phyloP scores from a whole-genome alignment of 441 rosid genomes.

The Omphalea diandra region DNA sequence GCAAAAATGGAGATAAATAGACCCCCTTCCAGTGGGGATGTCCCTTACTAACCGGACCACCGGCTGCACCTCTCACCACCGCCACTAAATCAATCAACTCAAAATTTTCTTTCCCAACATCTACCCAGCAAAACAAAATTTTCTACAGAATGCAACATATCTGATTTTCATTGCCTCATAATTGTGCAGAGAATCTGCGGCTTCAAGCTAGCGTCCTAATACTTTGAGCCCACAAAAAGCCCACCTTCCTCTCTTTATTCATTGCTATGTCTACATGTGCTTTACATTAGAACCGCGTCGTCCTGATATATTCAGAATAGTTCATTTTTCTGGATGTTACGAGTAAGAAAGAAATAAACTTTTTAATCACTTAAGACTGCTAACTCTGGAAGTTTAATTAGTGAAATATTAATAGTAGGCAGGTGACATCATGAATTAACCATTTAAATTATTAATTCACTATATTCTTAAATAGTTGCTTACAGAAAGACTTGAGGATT shows the following conservation, averaged over 20 bases:
- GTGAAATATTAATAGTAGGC: too few species aligned
- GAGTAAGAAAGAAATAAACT: too few species aligned
- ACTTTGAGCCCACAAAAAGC: neutral
- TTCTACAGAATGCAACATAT: neutral
- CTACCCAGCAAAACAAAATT: neutral
- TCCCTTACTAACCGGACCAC: slow-evolving; percentile 38
- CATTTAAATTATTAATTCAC: too few species aligned
- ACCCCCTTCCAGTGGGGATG: slow-evolving; percentile 27
- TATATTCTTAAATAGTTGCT: too few species aligned
- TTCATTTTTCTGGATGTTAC: too few species aligned
- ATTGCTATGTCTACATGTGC: too few species aligned
- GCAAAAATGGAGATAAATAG: neutral
- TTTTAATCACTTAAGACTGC: too few species aligned
- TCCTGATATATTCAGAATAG: too few species aligned
- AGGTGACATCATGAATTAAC: too few species aligned
- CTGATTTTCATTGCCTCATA: neutral
- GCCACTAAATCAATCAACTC: slow-evolving; percentile 6
- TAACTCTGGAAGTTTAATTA: too few species aligned
- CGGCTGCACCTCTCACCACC: slow-evolving; percentile 2
- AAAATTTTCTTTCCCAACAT: neutral
- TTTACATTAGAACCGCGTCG: too few species aligned
- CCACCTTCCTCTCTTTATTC: neutral
- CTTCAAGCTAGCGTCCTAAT: neutral
- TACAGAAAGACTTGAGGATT: too few species aligned
- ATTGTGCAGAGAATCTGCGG: neutral